Conservation (phyloP, 2,329 filamentous ascomycete genomes). For the Botrytis medusae region DNA sequence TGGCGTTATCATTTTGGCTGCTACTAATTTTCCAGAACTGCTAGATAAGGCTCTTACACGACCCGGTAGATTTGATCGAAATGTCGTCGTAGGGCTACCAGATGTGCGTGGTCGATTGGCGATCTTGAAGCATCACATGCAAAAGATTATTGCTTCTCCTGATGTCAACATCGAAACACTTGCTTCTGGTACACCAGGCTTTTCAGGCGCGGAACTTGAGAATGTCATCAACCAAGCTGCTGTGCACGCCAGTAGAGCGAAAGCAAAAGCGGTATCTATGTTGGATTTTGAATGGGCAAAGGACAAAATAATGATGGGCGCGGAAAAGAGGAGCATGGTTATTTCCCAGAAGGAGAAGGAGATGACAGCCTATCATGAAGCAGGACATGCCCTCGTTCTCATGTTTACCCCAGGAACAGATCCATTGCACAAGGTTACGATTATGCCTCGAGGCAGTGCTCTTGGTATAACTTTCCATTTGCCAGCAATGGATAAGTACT, state of each 20-base stretch:
- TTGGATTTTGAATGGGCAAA: conserved; percentile 94
- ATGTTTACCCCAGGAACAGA: conserved; percentile 73
- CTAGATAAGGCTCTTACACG: conserved; percentile 93
- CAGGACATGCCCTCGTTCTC: conserved; percentile 87
- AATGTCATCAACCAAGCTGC: conserved; percentile 97
- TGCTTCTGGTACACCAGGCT: conserved; percentile 83
- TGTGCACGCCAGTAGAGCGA: conserved; percentile 87
- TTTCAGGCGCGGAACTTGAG: conserved; percentile 93
- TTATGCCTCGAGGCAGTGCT: conserved; percentile 84
- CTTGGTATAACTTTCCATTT: conserved; percentile 86
- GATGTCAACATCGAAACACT: conserved; percentile 83
- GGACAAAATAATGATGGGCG: conserved; percentile 96
- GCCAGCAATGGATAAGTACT: conserved; percentile 90
- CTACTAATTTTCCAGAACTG: conserved; percentile 92
- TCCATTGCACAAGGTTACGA: conserved; percentile 94
- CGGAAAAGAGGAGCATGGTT: conserved; percentile 84
- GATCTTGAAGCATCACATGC: conserved; percentile 90
- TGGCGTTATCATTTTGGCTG: conserved; percentile 92
- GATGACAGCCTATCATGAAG: conserved; percentile 95
- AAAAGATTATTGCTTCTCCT: conserved; percentile 77
- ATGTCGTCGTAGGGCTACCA: conserved; percentile 83
- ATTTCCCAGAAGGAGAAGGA: conserved; percentile 93
- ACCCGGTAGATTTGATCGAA: conserved; percentile 92
- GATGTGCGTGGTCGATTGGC: conserved; percentile 91
- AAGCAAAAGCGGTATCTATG: conserved; percentile 71